Conservation (phyloP, 2,329 filamentous ascomycete genomes). For the Lecanicillium sp. region DNA sequence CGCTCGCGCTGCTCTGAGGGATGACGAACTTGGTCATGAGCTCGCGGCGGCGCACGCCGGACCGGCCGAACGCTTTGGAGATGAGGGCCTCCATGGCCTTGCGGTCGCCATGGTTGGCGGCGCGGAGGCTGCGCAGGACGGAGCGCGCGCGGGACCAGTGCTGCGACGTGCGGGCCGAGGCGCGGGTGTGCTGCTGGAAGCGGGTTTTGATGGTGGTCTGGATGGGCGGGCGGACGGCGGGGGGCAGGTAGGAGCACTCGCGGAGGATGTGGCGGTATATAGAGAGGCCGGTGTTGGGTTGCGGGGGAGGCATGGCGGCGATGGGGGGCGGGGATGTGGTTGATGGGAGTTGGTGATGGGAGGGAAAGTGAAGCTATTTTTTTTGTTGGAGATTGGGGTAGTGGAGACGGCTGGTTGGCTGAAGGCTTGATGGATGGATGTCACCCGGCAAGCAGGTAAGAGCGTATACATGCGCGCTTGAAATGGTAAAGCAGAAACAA, state of each 20-base stretch:
- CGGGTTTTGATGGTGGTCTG: slow-evolving; percentile 36
- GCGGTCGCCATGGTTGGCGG: slow-evolving; percentile 47
- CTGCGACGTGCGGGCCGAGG: slow-evolving; percentile 20
- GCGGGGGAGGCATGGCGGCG: slow-evolving; percentile 4
- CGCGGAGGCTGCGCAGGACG: slow-evolving; percentile 42
- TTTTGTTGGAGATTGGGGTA: not conserved
- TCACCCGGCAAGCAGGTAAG: no score
- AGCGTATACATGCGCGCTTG: no score
- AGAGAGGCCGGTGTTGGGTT: not conserved
- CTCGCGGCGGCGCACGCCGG: slow-evolving; percentile 44
- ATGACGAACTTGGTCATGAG: slow-evolving; percentile 37
- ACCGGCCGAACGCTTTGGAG: slow-evolving; percentile 45
- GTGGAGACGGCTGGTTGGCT: no score
- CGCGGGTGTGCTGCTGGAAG: slow-evolving; percentile 39
- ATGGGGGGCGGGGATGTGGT: not conserved
- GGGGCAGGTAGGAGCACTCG: slow-evolving; percentile 54
- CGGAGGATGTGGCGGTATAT: slow-evolving; percentile 56
- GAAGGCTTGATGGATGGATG: no score
- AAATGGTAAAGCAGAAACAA: no score
- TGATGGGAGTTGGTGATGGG: not conserved
- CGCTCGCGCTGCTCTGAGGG: slow-evolving; percentile 29
- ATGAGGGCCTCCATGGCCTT: slow-evolving; percentile 43
- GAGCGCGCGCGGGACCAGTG: slow-evolving; percentile 37
- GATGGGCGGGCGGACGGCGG: slow-evolving; percentile 40
- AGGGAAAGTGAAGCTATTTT: not conserved